A percentile compares a stretch with the other conserved stretches of the same genome.
Evolutionary conservation across 257 asterid species (phyloP).

Genomic region (Fraxinus excelsior): DNA sequence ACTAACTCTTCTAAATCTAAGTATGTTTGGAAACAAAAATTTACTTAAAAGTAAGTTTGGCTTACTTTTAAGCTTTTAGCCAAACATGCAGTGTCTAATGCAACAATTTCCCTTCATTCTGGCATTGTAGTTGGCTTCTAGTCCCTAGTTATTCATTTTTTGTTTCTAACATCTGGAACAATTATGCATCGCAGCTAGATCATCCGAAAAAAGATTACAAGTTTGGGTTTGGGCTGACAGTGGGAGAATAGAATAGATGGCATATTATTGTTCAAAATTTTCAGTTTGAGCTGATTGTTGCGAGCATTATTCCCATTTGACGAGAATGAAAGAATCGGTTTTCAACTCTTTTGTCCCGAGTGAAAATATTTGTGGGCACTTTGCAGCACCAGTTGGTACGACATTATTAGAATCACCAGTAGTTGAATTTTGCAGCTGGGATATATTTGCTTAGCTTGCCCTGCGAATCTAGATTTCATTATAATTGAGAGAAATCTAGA

Average conservation of each 20-base stretch:
- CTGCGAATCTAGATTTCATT: background rate
- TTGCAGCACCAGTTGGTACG: background rate
- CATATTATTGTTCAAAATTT: background rate
- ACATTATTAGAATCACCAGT: background rate
- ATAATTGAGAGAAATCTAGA: background rate
- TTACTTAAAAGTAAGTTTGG: no score
- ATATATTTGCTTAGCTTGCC: background rate
- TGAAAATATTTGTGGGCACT: background rate
- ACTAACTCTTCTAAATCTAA: no score
- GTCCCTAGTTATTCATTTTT: background rate
- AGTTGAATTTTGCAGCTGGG: background rate
- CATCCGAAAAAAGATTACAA: constrained; percentile 83
- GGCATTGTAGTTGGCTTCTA: background rate
- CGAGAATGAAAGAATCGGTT: background rate
- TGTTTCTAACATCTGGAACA: background rate
- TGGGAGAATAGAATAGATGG: constrained; percentile 55
- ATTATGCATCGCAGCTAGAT: constrained; percentile 57
- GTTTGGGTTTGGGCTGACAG: constrained; percentile 80
- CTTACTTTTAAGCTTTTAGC: no score
- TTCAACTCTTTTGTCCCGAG: background rate
- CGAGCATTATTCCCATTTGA: background rate
- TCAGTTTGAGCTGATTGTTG: background rate
- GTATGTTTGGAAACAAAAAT: no score
- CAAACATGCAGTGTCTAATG: background rate
- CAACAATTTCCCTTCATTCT: background rate